Conservation (phyloP, 2,329 filamentous ascomycete genomes). For the Diplodia sapinea region DNA sequence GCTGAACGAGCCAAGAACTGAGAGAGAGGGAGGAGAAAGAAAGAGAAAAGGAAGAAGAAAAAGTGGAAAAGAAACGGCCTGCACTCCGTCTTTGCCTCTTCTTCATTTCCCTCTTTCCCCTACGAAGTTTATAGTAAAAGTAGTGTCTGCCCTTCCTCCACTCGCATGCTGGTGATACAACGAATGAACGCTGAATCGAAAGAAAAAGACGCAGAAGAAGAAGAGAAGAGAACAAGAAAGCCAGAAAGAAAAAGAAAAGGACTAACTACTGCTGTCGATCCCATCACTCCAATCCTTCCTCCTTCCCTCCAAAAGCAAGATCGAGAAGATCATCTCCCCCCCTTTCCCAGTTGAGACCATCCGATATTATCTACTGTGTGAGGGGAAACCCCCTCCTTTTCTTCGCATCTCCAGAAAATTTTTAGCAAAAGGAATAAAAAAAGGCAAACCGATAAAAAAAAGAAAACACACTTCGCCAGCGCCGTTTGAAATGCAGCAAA, state of each 20-base stretch:
- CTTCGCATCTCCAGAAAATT: neutral
- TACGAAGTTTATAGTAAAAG: neutral
- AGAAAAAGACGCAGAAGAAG: neutral
- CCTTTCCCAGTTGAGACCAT: slow-evolving; percentile 1
- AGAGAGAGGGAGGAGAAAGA: neutral
- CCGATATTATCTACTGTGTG: slow-evolving; percentile 13
- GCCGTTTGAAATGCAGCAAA: slow-evolving; percentile 20
- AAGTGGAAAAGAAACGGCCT: slow-evolving; percentile 1
- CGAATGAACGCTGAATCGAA: slow-evolving; percentile 1
- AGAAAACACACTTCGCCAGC: slow-evolving; percentile 19
- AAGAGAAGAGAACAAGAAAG: neutral
- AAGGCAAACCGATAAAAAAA: neutral
- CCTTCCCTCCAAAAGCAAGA: slow-evolving; percentile 1
- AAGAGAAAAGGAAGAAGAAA: neutral
- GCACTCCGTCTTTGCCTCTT: slow-evolving; percentile 9
- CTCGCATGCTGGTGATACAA: slow-evolving; percentile 9
- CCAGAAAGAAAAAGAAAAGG: neutral
- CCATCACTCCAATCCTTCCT: neutral
- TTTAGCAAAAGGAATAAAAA: slow-evolving; percentile 5
- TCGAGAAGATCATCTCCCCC: neutral
- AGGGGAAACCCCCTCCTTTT: neutral
- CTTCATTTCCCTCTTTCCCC: neutral
- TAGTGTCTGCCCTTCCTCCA: neutral
- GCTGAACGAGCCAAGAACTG: neutral
- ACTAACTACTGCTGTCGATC: slow-evolving; percentile 1